Percentiles rank a stretch among this genome's conserved stretches.
phyloP scores from a whole-genome alignment of 441 rosid species.

The Adansonia madagascariensis region DNA sequence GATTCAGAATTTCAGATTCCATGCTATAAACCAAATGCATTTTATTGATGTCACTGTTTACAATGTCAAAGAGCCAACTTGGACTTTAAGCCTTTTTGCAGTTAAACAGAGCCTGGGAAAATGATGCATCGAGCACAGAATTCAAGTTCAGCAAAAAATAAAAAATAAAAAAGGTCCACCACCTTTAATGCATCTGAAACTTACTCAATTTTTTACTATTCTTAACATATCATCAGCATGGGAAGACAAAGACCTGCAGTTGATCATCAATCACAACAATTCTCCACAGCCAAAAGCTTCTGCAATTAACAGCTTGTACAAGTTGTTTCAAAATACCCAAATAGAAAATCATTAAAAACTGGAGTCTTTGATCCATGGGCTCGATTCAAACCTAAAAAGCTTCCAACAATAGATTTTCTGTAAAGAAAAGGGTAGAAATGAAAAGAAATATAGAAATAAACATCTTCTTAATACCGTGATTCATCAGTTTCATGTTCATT shows the following conservation, averaged over 20 bases:
- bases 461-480: not conserved
- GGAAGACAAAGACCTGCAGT: conserved; percentile 5
- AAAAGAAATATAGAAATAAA: no score
- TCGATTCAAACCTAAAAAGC: not conserved
- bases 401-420: no score
- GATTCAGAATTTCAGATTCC: not conserved
- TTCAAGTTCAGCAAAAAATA: conserved; percentile 9
- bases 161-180: not conserved
- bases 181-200: not conserved
- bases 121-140: conserved; percentile 31
- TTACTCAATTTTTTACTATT: not conserved
- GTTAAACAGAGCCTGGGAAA: conserved; percentile 32
- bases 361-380: conserved; percentile 1
- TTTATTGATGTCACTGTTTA: not conserved
- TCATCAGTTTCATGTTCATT: not conserved
- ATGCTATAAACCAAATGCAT: not conserved
- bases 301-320: not conserved
- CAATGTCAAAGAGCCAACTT: not conserved
- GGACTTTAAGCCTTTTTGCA: not conserved
- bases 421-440: no score
- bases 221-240: not conserved
- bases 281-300: not conserved
- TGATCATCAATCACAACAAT: not conserved
- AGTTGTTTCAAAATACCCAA: not conserved
- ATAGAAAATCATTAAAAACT: not conserved